Base-by-base conservation (phyloP, 1,284 basidiomycete genomes). In the Trametes sp. region DNA sequence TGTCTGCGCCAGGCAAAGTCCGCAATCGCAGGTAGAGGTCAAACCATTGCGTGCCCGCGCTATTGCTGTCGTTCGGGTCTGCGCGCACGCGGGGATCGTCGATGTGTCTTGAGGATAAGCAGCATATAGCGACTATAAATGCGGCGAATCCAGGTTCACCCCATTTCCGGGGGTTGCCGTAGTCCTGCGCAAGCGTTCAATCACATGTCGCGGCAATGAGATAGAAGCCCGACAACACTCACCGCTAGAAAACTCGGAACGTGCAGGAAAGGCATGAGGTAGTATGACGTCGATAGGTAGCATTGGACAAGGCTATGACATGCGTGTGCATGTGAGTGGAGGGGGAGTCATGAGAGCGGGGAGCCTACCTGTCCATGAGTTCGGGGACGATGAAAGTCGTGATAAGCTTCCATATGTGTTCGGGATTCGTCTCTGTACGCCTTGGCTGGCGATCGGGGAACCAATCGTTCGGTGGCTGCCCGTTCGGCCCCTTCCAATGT, bases 141-240 rank as follows among this genome's bases (percentile, higher is more conserved):
- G 93, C 87, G 24, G 92, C 93, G 70, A 96, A 96, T 7, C 94
- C 94, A 21, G 94, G 93, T 75, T 95, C 94, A 41, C 91, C 92
- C 94, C 94, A 96, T 81, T 95, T 95, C 75, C 87, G 85, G 49
- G 94, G 94, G 68, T 94, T 93, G 51, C 93, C 93, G 72, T 96
- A 96, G 76, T 96, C 94, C 89, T 92, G 68, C 24, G 14, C 19
- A 41, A 35, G 38, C 11, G 48, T 52, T 71, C 63, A 56, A 62
- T 59, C 56, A 68, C 54, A 57, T 48, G 26, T 81, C 86, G 6
- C 33, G 57, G 50, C 56, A 33, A 36, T 35, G 50, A 21, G 35
- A 31, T 53, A 51, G 50, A 48, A 56, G 29, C 31, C 59, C 58
- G 65, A 54, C 29, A 51, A 31, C n/a, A 83, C 90, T 67, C 72